Evolutionary conservation across 108 stramenopile species (phyloP).

Genomic region (Nitzschia sp.): DNA sequence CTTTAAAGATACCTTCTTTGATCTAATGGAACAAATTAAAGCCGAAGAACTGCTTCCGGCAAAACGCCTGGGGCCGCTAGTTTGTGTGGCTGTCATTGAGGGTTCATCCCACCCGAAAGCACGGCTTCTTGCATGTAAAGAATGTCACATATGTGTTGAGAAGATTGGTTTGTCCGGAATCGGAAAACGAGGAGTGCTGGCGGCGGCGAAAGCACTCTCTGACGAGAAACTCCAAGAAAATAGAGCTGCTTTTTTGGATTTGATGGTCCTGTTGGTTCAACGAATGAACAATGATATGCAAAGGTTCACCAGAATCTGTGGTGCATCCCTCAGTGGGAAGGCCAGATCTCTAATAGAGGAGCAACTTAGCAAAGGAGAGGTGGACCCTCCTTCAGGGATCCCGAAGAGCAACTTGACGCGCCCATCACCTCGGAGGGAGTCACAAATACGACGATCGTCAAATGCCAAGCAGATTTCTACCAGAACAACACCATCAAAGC

Average conservation of each 20-base stretch:
- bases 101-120: constrained; percentile 63
- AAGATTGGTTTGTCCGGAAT: constrained; percentile 60
- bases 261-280: constrained; percentile 61
- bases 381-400: background rate
- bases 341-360: constrained; percentile 59
- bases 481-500: constrained; percentile 7
- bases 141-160: constrained; percentile 63
- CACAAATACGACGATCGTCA: background rate
- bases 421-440: background rate
- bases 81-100: constrained; percentile 75
- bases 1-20: constrained; percentile 56
- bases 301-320: constrained; percentile 66
- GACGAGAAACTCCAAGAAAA: constrained; percentile 78
- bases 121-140: constrained; percentile 58
- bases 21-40: constrained; percentile 49
- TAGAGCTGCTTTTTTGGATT: constrained; percentile 60
- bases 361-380: constrained; percentile 30
- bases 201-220: constrained; percentile 60
- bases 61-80: constrained; percentile 61
- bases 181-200: constrained; percentile 75
- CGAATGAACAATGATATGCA: constrained; percentile 74
- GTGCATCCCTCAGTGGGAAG: constrained; percentile 52
- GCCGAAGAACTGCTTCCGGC: constrained; percentile 44
- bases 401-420: background rate
- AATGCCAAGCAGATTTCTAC: background rate